Evolutionary conservation across 2,329 filamentous ascomycete genomes (phyloP), one percentile per base, ranked within the genome.

Genomic region (Aspergillus sp.): DNA sequence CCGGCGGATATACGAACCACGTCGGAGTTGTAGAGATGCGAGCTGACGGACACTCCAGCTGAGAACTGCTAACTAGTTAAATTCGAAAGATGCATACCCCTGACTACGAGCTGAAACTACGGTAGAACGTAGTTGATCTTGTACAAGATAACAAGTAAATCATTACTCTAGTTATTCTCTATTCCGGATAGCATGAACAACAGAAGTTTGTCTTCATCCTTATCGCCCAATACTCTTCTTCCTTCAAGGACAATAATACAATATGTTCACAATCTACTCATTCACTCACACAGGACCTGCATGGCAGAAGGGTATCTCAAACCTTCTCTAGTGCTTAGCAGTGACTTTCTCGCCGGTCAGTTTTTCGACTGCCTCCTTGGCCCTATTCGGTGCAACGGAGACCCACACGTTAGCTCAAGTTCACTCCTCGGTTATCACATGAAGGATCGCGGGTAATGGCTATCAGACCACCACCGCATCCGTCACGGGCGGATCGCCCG

Each of bases 321-420:
- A 68, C 67, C 63, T 65, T 65, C 64, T 73, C 71, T 82, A 85
- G 73, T 86, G 83, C 77, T 86, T 86, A 40, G 82, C 82, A 55
- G 82, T 85, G 63, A 85, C 82, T 54, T 72, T 65, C 33, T 86
- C 83, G 62, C 83, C 83, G 36, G 83, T 86, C 64, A 83, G 70
- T 73, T 83, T 84, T 75, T 85, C 82, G 58, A 86, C 82, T 63
- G 77, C 75, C 64, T 86, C 83, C 70, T 86, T 86, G 57, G 83
- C 83, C 68, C 83, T 83, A 60, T 69, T 54, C 49, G 60, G 59
- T 54, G 48, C 38, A 59, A 59, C 59, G 58, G 59, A 64, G 55
- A 60, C 53, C 54, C 59, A 63, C 60, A 54, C n/a, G 55, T 72
- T 66, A 71, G 66, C 56, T 56, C 49, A 49, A 55, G 44, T 49